phyloP scores from a whole-genome alignment of 2,329 filamentous ascomycete species.

The Aspergillus tamarii region DNA sequence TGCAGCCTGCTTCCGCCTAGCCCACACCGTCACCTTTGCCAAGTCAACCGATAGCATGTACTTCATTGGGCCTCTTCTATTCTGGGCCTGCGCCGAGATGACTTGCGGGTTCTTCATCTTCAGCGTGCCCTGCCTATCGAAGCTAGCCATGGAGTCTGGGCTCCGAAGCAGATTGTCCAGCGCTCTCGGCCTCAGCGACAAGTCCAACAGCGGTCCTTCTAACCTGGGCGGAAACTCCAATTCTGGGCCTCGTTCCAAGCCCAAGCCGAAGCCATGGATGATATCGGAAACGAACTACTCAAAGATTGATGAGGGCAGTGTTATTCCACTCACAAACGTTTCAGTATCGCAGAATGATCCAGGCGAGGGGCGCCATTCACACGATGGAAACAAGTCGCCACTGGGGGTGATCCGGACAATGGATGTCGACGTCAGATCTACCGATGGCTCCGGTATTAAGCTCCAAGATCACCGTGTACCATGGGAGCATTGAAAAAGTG shows the following conservation, averaged over 20 bases:
- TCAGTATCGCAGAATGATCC: background rate
- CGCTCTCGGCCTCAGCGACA: background rate
- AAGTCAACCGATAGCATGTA: slow-evolving; percentile 34
- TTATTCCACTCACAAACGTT: background rate
- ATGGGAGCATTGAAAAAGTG: background rate
- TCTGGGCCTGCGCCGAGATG: slow-evolving; percentile 52
- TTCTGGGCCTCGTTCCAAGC: background rate
- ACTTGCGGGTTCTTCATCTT: slow-evolving; percentile 51
- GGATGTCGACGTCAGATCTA: background rate
- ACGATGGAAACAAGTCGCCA: background rate
- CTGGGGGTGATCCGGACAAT: background rate
- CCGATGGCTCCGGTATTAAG: background rate
- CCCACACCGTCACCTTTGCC: slow-evolving; percentile 19
- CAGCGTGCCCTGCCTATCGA: slow-evolving; percentile 45
- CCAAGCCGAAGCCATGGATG: background rate
- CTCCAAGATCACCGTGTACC: background rate
- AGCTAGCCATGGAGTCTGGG: slow-evolving; percentile 35
- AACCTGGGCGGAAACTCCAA: background rate
- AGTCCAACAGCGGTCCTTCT: background rate
- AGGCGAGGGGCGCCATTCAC: background rate
- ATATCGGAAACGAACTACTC: background rate
- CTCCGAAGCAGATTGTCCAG: slow-evolving; percentile 1
- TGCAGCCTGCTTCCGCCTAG: slow-evolving; percentile 44
- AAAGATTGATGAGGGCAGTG: background rate
- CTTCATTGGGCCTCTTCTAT: slow-evolving; percentile 43